These are phyloP conservation scores for Onygenales sp. DNA, from an alignment of 2,329 filamentous ascomycete genomes.

Conservation along the genomic window DNA sequence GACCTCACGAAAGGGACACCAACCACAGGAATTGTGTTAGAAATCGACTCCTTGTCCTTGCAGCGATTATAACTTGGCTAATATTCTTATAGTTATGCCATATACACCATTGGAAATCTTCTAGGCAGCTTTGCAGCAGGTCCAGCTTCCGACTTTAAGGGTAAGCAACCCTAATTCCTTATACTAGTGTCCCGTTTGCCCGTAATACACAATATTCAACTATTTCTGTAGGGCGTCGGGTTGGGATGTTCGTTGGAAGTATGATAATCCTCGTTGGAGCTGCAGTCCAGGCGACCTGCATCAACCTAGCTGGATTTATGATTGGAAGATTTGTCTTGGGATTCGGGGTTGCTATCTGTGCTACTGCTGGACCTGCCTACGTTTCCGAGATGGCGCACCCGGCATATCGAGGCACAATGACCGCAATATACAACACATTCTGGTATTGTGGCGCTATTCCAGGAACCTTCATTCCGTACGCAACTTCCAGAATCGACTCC, in stretches of 20 bases:
- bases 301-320: constrained; percentile 20
- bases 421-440: constrained; percentile 33
- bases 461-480: constrained; percentile 39
- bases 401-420: constrained; percentile 27
- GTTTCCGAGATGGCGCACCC: constrained; percentile 30
- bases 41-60: neutral
- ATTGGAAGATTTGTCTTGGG: constrained; percentile 23
- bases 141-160: constrained; percentile 33
- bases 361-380: constrained; percentile 22
- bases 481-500: constrained; percentile 28
- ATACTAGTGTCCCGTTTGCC: neutral
- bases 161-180: constrained; percentile 8
- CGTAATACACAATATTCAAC: neutral
- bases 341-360: constrained; percentile 20
- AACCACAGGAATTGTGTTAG: constrained; percentile 37
- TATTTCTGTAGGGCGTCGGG: constrained; percentile 14
- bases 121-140: constrained; percentile 35
- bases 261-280: constrained; percentile 19
- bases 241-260: constrained; percentile 21
- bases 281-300: constrained; percentile 18
- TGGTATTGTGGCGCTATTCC: constrained; percentile 40
- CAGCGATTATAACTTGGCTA: neutral
- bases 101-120: constrained; percentile 41
- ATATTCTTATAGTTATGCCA: constrained; percentile 21
- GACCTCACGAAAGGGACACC: constrained; percentile 29